Evolutionary conservation across 306 rosid species (phyloP), one percentile per base, ranked within the genome.

Genomic region (Potentilla sterilis): DNA sequence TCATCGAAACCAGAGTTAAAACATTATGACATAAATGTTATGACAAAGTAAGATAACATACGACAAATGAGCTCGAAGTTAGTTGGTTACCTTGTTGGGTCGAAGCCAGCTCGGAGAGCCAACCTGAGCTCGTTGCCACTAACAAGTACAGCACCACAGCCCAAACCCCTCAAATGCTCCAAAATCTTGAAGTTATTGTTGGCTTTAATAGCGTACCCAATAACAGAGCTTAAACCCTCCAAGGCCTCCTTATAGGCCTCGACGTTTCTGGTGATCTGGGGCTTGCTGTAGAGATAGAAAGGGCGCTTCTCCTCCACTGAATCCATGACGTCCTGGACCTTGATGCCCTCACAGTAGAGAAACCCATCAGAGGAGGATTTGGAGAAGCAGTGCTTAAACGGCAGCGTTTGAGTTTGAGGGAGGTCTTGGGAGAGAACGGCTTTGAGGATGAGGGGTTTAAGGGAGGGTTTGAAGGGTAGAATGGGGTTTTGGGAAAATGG

Each of bases 101-200:
- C 97, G 74, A 92, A 92, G 4, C 93, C 98, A 42, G 96, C 96
- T 48, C 69, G 87, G 73, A 90, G 96, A 73, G 99, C 97, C 76
- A 95, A 75, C 74, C 83, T 77, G 16, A 90, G 91, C 85, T 95
- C 99, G 46, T 95, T 95, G n/a, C 97, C 99, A 82, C 99, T 95
- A 19, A 95, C 99, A 63, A 95, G 99, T 66, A 95, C 97, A 67
- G 97, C 99, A 57, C 97, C 97, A 64, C 96, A 92, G 79, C 97
- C 99, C 84, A 89, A 81, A 21, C 74, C 74, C 79, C 92, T 88
- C 89, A 96, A 83, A 82, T 96, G 98, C 81, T 96, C 90, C 74
- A 92, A 76, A 80, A 96, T 89, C 92, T 92, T 96, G 79, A 89
- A 85, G 66, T 96, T 96, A 47, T 96, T 92, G 76, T 96, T 96